phyloP scores from a whole-genome alignment of 495 filamentous ascomycete genomes.

The Tirmania nivea region DNA sequence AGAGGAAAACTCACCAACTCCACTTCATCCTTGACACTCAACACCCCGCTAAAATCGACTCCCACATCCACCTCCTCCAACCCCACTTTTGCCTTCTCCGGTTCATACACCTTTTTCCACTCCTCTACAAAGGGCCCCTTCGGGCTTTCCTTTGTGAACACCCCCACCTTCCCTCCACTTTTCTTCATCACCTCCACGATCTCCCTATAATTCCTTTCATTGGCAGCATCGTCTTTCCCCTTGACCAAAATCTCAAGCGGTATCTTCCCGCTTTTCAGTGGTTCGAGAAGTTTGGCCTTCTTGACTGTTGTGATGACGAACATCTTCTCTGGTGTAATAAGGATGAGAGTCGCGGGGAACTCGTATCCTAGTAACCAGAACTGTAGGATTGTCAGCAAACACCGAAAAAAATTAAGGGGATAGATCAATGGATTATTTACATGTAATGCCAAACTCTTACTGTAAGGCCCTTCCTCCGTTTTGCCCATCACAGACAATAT shows the following conservation, averaged over 20 bases:
- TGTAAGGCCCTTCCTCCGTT: constrained; percentile 61
- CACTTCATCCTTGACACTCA: constrained; percentile 90
- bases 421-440: constrained; percentile 30
- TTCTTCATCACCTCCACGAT: constrained; percentile 67
- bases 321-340: constrained; percentile 68
- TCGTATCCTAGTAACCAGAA: constrained; percentile 98
- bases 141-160: constrained; percentile 61
- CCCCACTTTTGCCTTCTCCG: constrained; percentile 43
- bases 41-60: constrained; percentile 52
- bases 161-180: constrained; percentile 75
- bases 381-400: constrained; percentile 18
- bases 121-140: constrained; percentile 83
- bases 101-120: constrained; percentile 64
- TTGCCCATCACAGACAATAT: constrained; percentile 85
- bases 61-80: constrained; percentile 76
- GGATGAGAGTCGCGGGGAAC: constrained; percentile 83
- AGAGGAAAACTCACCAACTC: constrained; percentile 40
- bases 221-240: constrained; percentile 73
- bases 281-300: constrained; percentile 90
- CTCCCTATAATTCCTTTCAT: constrained; percentile 64
- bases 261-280: constrained; percentile 74
- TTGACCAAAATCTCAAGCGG: constrained; percentile 74
- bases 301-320: constrained; percentile 90
- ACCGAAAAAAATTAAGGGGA: constrained; percentile 3
- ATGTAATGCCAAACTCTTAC: constrained; percentile 90